Evolutionary conservation across 768 basidiomycete species (phyloP).

Genomic region (Sarcodon aspratus): DNA sequence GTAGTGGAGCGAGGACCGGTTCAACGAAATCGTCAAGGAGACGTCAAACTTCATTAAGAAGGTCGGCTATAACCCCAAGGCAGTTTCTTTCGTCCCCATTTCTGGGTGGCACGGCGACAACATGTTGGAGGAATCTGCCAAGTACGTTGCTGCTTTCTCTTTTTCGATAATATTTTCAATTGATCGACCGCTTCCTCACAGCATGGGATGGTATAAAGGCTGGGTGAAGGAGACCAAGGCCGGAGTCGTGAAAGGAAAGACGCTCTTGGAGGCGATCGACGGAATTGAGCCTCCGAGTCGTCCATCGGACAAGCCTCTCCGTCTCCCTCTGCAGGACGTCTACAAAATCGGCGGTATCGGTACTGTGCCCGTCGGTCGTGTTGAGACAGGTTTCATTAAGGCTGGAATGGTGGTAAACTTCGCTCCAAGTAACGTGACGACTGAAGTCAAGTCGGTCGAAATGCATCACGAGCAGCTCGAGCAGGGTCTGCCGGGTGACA

Average conservation of each 20-base stretch:
- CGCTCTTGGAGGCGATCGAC: conserved; percentile 98
- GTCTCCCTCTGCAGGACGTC: conserved; percentile 99
- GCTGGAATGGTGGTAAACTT: conserved; percentile 98
- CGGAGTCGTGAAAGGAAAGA: conserved; percentile 94
- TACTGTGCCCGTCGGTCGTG: conserved; percentile 99
- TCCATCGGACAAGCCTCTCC: conserved; percentile 99
- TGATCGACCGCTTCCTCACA: conserved; percentile 18
- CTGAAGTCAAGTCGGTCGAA: conserved; percentile 99
- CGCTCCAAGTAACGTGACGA: conserved; percentile 95
- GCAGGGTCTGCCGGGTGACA: conserved; percentile 94
- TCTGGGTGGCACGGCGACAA: conserved; percentile 99
- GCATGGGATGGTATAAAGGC: conserved; percentile 99
- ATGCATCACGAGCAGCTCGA: conserved; percentile 99
- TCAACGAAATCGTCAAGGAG: conserved; percentile 99
- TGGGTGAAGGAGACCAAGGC: conserved; percentile 96
- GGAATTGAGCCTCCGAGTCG: conserved; percentile 96
- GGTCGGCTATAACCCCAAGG: conserved; percentile 99
- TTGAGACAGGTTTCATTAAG: conserved; percentile 99
- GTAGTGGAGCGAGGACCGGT: conserved; percentile 98
- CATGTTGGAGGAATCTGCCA: conserved; percentile 98
- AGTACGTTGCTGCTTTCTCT: conserved; percentile 37
- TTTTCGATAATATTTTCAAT: too few relatives aligned
- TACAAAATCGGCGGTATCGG: conserved; percentile 99
- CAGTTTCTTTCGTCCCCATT: conserved; percentile 97
- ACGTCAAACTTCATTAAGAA: conserved; percentile 98